Base-by-base conservation (phyloP, 805 yeast species). In the Metschnikowia aberdeeniae region DNA sequence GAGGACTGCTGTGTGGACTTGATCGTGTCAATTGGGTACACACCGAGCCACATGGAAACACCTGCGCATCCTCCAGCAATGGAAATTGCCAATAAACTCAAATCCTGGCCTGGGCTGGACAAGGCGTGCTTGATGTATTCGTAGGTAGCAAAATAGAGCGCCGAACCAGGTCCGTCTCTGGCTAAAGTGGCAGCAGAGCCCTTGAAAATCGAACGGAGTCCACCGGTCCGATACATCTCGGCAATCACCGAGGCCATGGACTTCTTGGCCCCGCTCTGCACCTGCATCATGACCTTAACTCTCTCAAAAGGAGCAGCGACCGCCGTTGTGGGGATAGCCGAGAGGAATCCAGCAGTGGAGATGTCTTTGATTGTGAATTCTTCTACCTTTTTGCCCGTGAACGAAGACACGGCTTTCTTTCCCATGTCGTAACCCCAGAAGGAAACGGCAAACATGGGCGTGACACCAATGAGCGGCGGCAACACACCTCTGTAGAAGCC, bases 341-440 rank as follows among this genome's bases (percentile, higher is more conserved):
- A 84, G 51, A 92, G 70, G 73, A 90, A 90, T 9, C 99, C 99
- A 9, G 99, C 99, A 3, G 90, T 77, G 10, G 95, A 83, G 49
- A 86, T 82, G 58, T 90, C 88, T 1, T 69, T 75, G 50, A 84
- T 80, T 9, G 86, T 63, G 53, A 92, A 76, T 26, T 67, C 55
- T 19, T 66, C 62, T 1, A 66, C 61, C 13, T 64, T 56, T 27
- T 70, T 66, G 6, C 75, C 74, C 3, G 71, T 62, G 45, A 58
- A 66, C 3, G 64, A 53, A 1, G 77, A 56, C 3, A 90, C 95
- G 3, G 92, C 47, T 51, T 80, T 80, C 68, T 89, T 89, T 51
- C 98, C 98, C 43, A 88, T 73, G 60, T 89, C 97, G 66, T 93
- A 92, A 60, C 98, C 98, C 98, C 99, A 92, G 71, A 92, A 92